These are phyloP conservation scores for Cystoisospora suis DNA, from an alignment of 169 alveolate genomes.

Conservation along the genomic window DNA sequence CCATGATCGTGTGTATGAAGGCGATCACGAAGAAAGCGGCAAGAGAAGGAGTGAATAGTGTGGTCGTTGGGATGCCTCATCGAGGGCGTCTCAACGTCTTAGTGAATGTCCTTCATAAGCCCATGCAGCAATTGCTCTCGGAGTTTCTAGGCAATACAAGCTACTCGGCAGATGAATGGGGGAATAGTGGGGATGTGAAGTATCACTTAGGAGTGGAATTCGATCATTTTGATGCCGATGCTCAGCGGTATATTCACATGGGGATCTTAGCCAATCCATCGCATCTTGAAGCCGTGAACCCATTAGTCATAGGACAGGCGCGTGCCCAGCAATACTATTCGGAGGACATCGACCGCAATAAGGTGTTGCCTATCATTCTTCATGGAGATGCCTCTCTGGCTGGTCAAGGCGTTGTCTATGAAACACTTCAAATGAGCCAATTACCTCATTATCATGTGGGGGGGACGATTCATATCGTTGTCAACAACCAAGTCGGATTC, in stretches of 20 bases:
- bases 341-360: slow-evolving; percentile 64
- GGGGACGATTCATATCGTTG: slow-evolving; percentile 75
- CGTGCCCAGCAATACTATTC: slow-evolving; percentile 88
- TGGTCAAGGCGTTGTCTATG: slow-evolving; percentile 96
- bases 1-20: slow-evolving; percentile 86
- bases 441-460: slow-evolving; percentile 81
- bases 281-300: slow-evolving; percentile 94
- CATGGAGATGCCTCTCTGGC: slow-evolving; percentile 97
- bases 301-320: slow-evolving; percentile 91
- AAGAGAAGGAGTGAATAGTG: slow-evolving; percentile 81
- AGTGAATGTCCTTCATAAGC: slow-evolving; percentile 89
- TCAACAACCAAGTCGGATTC: slow-evolving; percentile 94
- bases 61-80: slow-evolving; percentile 95
- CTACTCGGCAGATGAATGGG: slow-evolving; percentile 75
- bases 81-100: slow-evolving; percentile 94
- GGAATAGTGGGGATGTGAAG: slow-evolving; percentile 92
- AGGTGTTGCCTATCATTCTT: slow-evolving; percentile 85
- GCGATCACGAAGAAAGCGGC: slow-evolving; percentile 68
- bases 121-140: slow-evolving; percentile 89
- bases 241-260: slow-evolving; percentile 75
- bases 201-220: slow-evolving; percentile 91
- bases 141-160: slow-evolving; percentile 82
- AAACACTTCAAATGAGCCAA: slow-evolving; percentile 90
- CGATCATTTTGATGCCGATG: slow-evolving; percentile 77
- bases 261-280: slow-evolving; percentile 91